Evolutionary conservation across 2,329 filamentous ascomycete genomes (phyloP), one percentile per base, ranked within the genome.

Genomic region (Parascedosporium putredinis): DNA sequence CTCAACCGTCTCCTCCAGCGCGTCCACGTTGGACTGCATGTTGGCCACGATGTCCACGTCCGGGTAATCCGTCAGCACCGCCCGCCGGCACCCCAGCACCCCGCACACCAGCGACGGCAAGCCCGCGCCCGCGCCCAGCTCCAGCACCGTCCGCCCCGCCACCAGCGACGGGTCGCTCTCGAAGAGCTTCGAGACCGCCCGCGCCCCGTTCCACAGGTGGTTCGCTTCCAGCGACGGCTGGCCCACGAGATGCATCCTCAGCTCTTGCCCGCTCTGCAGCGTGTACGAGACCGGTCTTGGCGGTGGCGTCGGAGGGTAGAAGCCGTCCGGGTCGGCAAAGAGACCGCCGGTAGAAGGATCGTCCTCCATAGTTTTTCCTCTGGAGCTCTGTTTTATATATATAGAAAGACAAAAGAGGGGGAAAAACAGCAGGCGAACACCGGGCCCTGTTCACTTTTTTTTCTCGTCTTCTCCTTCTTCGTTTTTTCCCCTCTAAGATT

Each of bases 181-280:
- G 51, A 96, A 80, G 66, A 89, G 89, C 56, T 81, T 73, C 14
- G 89, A 80, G 45, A 91, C 76, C 34, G 87, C 80, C 54, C 86
- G 84, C 53, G 84, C 84, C 53, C 88, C 90, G 65, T 96, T 94
- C 91, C 91, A 97, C 25, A 96, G 76, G 55, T 86, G 77, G 66
- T 96, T 88, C 14, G 88, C 90, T 79, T 94, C 95, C 12, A 94
- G 78, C 22, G 89, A 87, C 70, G 86, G 91, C 65, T 87, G 83
- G 53, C 90, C 90, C 42, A 95, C 87, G 68, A 96, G 79, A 58
- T 86, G 80, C 55, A 95, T 76, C 47, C 72, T 79, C 55, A 94
- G 69, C 24, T 71, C 70, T 55, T 79, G 63, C 53, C 86, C 86
- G 31, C 77, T 79, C 51, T 78, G 69, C 62, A 91, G 77, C 20